Evolutionary conservation across 805 yeast species (phyloP).

Genomic region (Wickerhamomyces silvicola): DNA sequence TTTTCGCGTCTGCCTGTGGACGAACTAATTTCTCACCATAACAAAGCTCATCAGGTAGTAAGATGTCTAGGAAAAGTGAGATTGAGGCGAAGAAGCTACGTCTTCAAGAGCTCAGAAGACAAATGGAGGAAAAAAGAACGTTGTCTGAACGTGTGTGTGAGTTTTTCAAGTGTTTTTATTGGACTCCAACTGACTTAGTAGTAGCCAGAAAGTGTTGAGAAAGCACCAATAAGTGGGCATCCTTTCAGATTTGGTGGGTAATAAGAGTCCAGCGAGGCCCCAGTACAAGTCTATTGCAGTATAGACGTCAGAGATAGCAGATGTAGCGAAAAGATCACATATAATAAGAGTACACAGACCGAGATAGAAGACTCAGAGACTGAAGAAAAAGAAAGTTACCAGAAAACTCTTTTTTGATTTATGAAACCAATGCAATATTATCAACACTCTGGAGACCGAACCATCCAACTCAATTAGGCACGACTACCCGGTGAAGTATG

Average conservation of each 20-base stretch:
- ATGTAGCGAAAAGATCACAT: constrained; percentile 11
- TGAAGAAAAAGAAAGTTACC: background rate
- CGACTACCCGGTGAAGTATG: constrained; percentile 23
- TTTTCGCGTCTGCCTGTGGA: no score
- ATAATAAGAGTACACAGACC: constrained; percentile 23
- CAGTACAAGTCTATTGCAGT: constrained; percentile 1
- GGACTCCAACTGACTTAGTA: no score
- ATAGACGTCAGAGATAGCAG: constrained; percentile 2
- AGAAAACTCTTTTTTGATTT: constrained; percentile 17
- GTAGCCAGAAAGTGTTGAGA: no score
- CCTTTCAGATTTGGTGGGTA: no score
- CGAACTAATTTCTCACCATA: background rate
- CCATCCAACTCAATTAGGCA: constrained; percentile 24
- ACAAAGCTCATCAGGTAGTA: constrained; percentile 1
- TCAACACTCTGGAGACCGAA: constrained; percentile 23
- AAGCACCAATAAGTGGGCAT: no score
- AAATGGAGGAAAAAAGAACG: constrained; percentile 30
- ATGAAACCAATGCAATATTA: constrained; percentile 22
- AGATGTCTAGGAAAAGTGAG: constrained; percentile 30
- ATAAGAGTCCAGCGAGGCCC: no score
- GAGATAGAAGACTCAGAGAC: constrained; percentile 2
- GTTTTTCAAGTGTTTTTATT: no score
- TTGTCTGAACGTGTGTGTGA: constrained; percentile 1
- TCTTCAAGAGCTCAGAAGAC: constrained; percentile 44
- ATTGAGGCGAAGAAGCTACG: constrained; percentile 48